A percentile compares a stretch with the other conserved stretches of the same genome.
Conservation (phyloP, 164 flowering plant species). For the Stephania cephalantha region DNA sequence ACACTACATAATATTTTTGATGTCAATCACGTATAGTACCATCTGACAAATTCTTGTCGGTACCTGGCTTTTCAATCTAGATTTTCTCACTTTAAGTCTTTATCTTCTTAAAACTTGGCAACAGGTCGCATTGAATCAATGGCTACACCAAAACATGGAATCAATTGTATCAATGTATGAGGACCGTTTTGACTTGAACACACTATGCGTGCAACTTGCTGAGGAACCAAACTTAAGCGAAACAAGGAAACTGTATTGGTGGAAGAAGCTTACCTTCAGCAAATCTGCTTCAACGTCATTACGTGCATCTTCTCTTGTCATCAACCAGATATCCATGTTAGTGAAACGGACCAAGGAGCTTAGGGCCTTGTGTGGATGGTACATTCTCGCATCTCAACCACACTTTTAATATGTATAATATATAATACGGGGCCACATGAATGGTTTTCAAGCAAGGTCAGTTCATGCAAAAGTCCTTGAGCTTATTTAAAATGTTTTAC, state of each 20-base stretch:
- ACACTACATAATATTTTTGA: too few species aligned
- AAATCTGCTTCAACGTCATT: conserved; percentile 26
- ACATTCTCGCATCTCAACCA: conserved; percentile 13
- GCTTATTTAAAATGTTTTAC: neutral
- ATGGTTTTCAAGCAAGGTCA: neutral
- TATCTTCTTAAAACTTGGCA: conserved; percentile 7
- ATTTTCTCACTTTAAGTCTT: neutral
- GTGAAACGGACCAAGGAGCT: conserved; percentile 82
- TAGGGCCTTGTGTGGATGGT: conserved; percentile 85
- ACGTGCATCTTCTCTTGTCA: conserved; percentile 28
- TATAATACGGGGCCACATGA: neutral
- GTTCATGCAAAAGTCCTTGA: neutral
- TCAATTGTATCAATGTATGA: conserved; percentile 84
- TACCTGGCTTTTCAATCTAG: conserved; percentile 1
- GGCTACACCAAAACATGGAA: conserved; percentile 83
- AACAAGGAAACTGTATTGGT: conserved; percentile 42
- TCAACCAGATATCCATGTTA: conserved; percentile 49
- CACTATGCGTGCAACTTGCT: conserved; percentile 34
- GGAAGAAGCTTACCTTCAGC: conserved; percentile 43
- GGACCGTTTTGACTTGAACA: conserved; percentile 76
- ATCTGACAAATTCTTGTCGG: too few species aligned
- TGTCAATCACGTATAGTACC: too few species aligned
- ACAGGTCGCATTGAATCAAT: conserved; percentile 72
- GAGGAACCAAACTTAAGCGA: conserved; percentile 26
- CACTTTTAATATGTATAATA: neutral